Evolutionary conservation across 2,329 filamentous ascomycete species (phyloP), one percentile per base, ranked within the genome.

Genomic region (Capronia coronata): DNA sequence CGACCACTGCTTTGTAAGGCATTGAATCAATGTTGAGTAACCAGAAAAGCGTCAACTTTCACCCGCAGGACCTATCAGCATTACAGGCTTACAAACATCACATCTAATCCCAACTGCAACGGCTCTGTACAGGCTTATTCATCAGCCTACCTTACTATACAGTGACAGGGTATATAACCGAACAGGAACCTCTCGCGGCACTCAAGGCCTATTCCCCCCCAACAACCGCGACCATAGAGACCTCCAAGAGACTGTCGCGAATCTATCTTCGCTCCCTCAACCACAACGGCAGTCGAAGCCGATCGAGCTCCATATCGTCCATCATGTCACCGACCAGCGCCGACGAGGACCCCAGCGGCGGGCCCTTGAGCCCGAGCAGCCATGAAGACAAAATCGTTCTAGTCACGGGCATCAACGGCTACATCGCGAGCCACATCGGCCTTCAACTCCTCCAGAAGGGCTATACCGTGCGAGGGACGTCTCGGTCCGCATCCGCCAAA

Each of bases 381-480:
- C 49, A 49, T 38, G 22, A 27, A 27, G 46, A 41, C 46, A 56
- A 59, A 40, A 47, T 56, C 29, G 63, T 66, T 10, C 61, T 67
- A 9, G 61, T 71, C 14, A 69, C 68, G 0, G 68, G 68, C 22
- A 66, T 68, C 46, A 70, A 69, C 44, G 68, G 68, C 46, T 71
- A 68, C 58, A 68, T 71, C 34, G 67, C 63, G 14, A 63, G 61
- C 10, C 59, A 63, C n/a, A 64, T 68, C 11, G 64, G 68, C 18
- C 60, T 66, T 16, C 61, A 63, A 13, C 64, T 71, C 16, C 65
- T 71, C 4, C 47, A 63, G 14, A 63, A 62, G 10, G 68, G 68
- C 2, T 71, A 70, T 46, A 60, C 59, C 0, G 66, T 71, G n/a
- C 63, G 68, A 1, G 68, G 67, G 43, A 68, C 64, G 1, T 67